Percentiles rank a stretch among this genome's conserved stretches.
phyloP scores from a whole-genome alignment of 768 basidiomycete species.

The Collybiopsis confluens region DNA sequence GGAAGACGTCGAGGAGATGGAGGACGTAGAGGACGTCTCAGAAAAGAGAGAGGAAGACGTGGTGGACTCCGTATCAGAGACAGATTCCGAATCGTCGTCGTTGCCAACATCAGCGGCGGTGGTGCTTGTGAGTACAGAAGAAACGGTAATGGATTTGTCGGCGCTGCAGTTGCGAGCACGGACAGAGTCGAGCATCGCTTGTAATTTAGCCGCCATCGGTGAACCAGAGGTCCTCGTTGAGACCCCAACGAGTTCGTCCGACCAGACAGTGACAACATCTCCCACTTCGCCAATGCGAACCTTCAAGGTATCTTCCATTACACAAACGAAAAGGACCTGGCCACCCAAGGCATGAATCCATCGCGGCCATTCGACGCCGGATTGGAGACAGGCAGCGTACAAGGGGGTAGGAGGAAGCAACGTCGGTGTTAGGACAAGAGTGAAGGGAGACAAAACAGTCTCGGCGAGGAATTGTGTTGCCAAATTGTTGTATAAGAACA shows the following conservation, averaged over 20 bases:
- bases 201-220: not conserved
- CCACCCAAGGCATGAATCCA: constrained; percentile 7
- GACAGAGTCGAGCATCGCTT: not conserved
- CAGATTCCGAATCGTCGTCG: not conserved
- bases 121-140: not conserved
- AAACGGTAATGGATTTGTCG: not conserved
- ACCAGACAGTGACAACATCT: constrained; percentile 4
- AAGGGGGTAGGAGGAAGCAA: constrained; percentile 3
- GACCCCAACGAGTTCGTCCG: not conserved
- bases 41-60: not conserved
- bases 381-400: constrained; percentile 6
- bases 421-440: not conserved
- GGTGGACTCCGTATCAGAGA: not conserved
- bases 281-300: constrained; percentile 4
- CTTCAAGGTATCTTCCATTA: constrained; percentile 2
- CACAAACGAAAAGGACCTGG: not conserved
- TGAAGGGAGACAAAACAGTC: constrained; percentile 2
- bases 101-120: not conserved
- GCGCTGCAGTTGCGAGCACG: not conserved
- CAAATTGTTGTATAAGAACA: constrained; percentile 2
- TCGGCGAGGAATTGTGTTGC: not conserved
- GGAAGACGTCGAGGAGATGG: not conserved
- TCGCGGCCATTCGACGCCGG: not conserved
- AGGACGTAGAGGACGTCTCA: not conserved
- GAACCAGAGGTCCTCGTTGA: not conserved